phyloP scores from a whole-genome alignment of 2,329 filamentous ascomycete species.

The Colletotrichum sp. region DNA sequence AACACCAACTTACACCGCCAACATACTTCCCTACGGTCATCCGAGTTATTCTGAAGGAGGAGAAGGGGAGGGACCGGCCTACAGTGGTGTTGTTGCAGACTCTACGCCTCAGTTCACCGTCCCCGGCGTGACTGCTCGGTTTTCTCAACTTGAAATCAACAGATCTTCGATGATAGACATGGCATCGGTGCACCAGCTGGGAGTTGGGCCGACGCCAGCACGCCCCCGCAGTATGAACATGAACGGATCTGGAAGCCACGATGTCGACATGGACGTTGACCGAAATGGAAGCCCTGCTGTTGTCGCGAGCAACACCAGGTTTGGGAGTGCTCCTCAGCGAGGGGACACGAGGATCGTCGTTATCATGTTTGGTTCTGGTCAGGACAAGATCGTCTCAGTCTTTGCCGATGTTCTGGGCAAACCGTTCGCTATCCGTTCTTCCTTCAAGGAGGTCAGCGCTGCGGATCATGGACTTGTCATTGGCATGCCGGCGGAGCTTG shows the following conservation, averaged over 20 bases:
- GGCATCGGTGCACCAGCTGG: conserved; percentile 43
- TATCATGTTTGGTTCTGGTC: conserved; percentile 72
- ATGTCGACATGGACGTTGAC: conserved; percentile 38
- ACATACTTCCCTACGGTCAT: conserved; percentile 7
- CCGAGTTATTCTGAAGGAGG: conserved; percentile 9
- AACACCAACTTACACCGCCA: conserved; percentile 5
- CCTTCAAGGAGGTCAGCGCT: conserved; percentile 57
- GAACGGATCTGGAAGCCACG: conserved; percentile 25
- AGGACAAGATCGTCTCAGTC: conserved; percentile 75
- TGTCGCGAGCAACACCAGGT: conserved; percentile 40
- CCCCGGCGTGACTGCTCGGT: conserved; percentile 3
- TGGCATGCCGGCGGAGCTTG: conserved; percentile 64
- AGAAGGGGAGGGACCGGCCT: conserved; percentile 16
- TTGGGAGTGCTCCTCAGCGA: conserved; percentile 50
- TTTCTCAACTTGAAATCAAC: conserved; percentile 15
- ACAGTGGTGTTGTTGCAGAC: background rate
- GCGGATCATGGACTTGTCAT: conserved; percentile 69
- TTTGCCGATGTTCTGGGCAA: conserved; percentile 84
- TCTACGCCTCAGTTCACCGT: background rate
- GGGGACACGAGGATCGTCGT: conserved; percentile 66
- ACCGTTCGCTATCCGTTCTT: conserved; percentile 63
- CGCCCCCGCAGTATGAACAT: conserved; percentile 30
- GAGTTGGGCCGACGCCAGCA: conserved; percentile 36
- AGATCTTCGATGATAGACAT: conserved; percentile 25
- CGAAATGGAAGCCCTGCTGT: conserved; percentile 36